phyloP scores from a whole-genome alignment of 2,329 filamentous ascomycete genomes.

The Neoascochyta sp. region DNA sequence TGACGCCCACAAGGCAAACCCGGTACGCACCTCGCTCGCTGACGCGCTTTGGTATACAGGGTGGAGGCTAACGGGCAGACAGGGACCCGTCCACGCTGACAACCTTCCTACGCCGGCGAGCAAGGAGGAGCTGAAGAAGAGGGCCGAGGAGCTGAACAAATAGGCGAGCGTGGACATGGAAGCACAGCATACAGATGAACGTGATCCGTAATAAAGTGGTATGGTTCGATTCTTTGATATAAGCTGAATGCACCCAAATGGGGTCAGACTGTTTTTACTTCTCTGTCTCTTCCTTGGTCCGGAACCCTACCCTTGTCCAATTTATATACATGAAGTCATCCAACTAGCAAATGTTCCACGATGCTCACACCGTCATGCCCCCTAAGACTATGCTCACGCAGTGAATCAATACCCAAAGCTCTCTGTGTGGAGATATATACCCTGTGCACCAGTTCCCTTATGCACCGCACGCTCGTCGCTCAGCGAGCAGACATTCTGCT shows the following conservation, averaged over 20 bases:
- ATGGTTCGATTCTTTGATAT: too few relatives aligned
- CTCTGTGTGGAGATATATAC: slow-evolving; percentile 59
- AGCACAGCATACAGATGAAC: too few relatives aligned
- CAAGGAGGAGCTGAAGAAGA: slow-evolving; percentile 50
- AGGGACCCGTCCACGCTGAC: slow-evolving; percentile 47
- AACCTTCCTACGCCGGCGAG: slow-evolving; percentile 44
- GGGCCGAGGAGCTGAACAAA: slow-evolving; percentile 51
- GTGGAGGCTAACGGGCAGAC: slow-evolving; percentile 7
- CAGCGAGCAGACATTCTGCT: slow-evolving; percentile 52
- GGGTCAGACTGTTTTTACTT: too few relatives aligned
- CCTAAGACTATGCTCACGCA: too few relatives aligned
- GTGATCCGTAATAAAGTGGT: too few relatives aligned
- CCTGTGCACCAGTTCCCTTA: slow-evolving; percentile 64
- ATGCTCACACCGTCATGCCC: too few relatives aligned
- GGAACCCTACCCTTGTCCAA: too few relatives aligned
- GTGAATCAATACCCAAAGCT: slow-evolving; percentile 53
- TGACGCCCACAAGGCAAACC: slow-evolving; percentile 43
- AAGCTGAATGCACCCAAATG: too few relatives aligned
- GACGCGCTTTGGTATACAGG: slow-evolving; percentile 1
- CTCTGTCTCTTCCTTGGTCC: too few relatives aligned
- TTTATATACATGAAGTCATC: too few relatives aligned
- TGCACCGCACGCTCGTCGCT: slow-evolving; percentile 65
- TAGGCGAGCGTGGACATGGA: slow-evolving; percentile 15
- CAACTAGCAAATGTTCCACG: too few relatives aligned
- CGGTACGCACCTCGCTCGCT: slow-evolving; percentile 23